A percentile compares a stretch with the other conserved stretches of the same genome.
These are phyloP conservation scores for Bonia amplexicaulis DNA, from an alignment of 176 grass and related monocot species.

Conservation along the genomic window DNA sequence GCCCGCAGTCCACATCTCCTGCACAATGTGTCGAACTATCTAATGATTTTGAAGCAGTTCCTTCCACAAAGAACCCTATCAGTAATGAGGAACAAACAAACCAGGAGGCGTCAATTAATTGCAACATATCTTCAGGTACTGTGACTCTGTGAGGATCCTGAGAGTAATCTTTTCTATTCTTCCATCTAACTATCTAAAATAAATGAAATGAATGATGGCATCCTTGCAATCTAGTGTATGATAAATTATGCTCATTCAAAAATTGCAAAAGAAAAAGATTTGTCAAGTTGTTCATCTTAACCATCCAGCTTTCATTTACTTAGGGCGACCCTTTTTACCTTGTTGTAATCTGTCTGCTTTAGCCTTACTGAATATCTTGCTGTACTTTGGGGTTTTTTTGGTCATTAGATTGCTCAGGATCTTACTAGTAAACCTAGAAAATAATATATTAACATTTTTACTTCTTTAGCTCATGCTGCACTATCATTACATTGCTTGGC, in stretches of 20 bases:
- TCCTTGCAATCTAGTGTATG: background rate
- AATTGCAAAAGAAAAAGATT: background rate
- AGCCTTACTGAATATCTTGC: background rate
- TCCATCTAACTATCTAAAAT: background rate
- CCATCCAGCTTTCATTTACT: background rate
- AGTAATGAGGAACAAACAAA: slow-evolving; percentile 2
- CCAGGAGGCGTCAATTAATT: background rate
- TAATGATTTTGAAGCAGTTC: slow-evolving; percentile 9
- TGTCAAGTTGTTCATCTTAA: background rate
- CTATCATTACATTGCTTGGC: background rate
- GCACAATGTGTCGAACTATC: slow-evolving; percentile 1
- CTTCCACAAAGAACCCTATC: background rate
- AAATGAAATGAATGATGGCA: background rate
- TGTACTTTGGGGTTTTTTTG: background rate
- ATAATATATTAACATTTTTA: background rate
- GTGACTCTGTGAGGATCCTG: slow-evolving; percentile 11
- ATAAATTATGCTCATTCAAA: background rate
- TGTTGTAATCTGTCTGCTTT: background rate
- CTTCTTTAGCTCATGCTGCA: background rate
- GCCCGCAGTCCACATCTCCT: background rate
- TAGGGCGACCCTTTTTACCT: background rate
- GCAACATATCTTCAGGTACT: slow-evolving; percentile 40
- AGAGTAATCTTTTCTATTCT: background rate
- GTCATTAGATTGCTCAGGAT: background rate
- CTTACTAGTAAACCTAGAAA: background rate